Evolutionary conservation across 352 stramenopile species (phyloP), one percentile per base, ranked within the genome.

Genomic region (Elongisporangium prolatum): DNA sequence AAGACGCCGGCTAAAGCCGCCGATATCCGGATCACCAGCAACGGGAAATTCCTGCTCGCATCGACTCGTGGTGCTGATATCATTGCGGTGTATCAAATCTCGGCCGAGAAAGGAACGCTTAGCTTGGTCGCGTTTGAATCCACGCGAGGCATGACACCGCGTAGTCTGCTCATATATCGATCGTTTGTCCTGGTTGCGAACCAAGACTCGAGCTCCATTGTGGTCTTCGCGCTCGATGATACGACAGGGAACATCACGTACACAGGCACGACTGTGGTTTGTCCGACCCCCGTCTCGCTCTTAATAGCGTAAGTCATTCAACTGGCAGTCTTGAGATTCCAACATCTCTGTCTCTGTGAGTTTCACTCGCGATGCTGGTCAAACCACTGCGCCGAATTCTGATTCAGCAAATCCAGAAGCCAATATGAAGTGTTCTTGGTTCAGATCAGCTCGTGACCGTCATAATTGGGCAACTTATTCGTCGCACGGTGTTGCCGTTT

Each of bases 21-120:
- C 25, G 56, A 59, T 17, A 72, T 68, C 49, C 67, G 75, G 54
- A 52, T 82, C 10, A 77, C 73, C 9, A 57, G 57, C 11, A 75
- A 62, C 16, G 67, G 68, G 25, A 63, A 67, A 24, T 82, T 74
- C 59, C 38, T 82, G 50, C 80, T 77, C 60, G 65, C 73, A 25
- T 79, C 73, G 21, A 82, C 75, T 62, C 73, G 73, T 40, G 69
- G 69, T 50, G 70, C 79, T 63, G 69, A 82, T 54, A 67, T 59
- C 49, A 64, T 82, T 38, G 70, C 66, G 28, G 48, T 52, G 52
- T 82, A 63, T 53, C 56, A 54, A 17, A 77, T 82, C 50, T 44
- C 34, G 52, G 34, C 20, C 0, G 49, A 58, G 14, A 22, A 34
- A 21, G 71, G 67, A 9, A 51, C 61, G 49, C 58, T 82, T 4